Evolutionary conservation across 2,329 filamentous ascomycete species (phyloP).

Genomic region (Neofusicoccum laricinum): DNA sequence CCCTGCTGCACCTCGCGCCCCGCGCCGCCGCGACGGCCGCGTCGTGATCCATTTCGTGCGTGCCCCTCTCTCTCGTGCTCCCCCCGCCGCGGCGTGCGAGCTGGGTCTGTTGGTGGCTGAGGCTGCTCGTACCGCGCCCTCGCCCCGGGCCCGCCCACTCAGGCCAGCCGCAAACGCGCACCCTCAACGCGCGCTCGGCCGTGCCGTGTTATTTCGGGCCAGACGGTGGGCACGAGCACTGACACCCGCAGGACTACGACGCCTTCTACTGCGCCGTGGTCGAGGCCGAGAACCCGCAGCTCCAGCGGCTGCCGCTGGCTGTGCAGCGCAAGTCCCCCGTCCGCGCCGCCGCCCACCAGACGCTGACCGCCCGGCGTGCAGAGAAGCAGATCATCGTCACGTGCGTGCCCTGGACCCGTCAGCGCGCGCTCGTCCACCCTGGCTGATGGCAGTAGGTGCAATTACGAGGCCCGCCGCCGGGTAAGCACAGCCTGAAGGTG

Average conservation of each 20-base stretch:
- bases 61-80: neutral
- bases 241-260: constrained; percentile 54
- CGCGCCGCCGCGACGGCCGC: constrained; percentile 5
- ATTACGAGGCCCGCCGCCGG: constrained; percentile 79
- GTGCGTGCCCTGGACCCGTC: constrained; percentile 20
- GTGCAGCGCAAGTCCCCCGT: constrained; percentile 56
- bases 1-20: neutral
- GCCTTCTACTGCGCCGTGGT: constrained; percentile 95
- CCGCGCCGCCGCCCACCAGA: neutral
- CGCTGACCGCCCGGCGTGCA: neutral
- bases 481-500: constrained; percentile 29
- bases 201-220: neutral
- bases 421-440: neutral
- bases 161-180: constrained; percentile 2
- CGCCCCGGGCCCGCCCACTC: neutral
- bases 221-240: neutral
- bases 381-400: constrained; percentile 75
- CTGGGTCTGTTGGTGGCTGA: constrained; percentile 6
- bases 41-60: constrained; percentile 11
- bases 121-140: neutral
- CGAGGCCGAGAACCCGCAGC: constrained; percentile 72
- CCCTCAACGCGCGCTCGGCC: neutral
- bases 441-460: constrained; percentile 41
- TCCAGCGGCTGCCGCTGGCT: constrained; percentile 73
- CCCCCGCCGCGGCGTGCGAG: neutral